Evolutionary conservation across 148 eudicot genomes (phyloP).

Genomic region (Polygonum maritimum): DNA sequence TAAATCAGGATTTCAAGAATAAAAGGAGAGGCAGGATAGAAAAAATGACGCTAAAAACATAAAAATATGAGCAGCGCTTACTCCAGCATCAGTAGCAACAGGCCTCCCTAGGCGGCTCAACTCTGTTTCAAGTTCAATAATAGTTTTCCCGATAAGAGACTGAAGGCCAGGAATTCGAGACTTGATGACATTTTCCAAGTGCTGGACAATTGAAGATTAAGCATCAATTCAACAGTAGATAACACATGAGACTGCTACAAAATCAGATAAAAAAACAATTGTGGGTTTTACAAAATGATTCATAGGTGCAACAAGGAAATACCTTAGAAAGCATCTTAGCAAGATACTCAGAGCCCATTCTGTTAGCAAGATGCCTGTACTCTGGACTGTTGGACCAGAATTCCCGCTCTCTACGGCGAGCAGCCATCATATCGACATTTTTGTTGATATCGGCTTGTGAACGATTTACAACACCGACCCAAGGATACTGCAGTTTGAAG

Average conservation of each 20-base stretch:
- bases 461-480: slow-evolving; percentile 98
- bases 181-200: slow-evolving; percentile 91
- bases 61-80: slow-evolving; percentile 29
- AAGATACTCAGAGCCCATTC: slow-evolving; percentile 95
- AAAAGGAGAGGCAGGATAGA: not conserved
- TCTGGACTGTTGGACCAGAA: slow-evolving; percentile 73
- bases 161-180: slow-evolving; percentile 97
- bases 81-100: slow-evolving; percentile 93
- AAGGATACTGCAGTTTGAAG: slow-evolving; percentile 74
- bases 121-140: slow-evolving; percentile 85
- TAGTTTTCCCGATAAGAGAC: slow-evolving; percentile 86
- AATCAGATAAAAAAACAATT: not conserved
- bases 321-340: slow-evolving; percentile 93
- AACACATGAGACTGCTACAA: not conserved
- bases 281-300: not conserved
- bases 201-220: slow-evolving; percentile 39
- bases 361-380: slow-evolving; percentile 73
- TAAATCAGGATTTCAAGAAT: not conserved
- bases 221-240: not conserved
- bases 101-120: slow-evolving; percentile 94
- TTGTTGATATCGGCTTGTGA: slow-evolving; percentile 97
- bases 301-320: slow-evolving; percentile 8
- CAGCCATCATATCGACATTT: slow-evolving; percentile 88
- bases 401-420: slow-evolving; percentile 81
- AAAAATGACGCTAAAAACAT: not conserved